Evolutionary conservation across 2,329 filamentous ascomycete species (phyloP).

Genomic region (Alternaria sp.): DNA sequence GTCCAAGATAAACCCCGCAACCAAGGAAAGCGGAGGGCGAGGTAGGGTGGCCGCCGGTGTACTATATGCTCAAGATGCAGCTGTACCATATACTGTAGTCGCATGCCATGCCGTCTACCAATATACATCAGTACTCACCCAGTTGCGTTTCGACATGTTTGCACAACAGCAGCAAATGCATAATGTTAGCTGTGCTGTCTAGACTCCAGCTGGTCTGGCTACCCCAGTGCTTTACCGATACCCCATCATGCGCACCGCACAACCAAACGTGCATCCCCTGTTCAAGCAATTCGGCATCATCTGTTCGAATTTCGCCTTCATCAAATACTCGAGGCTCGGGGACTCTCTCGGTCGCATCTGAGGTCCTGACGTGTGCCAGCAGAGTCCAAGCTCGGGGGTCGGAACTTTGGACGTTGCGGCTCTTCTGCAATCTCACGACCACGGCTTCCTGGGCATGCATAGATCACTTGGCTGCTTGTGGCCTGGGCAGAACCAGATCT

Average conservation of each 20-base stretch:
- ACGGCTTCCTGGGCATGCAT: background rate
- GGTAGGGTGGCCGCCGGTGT: slow-evolving; percentile 30
- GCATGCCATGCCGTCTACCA: slow-evolving; percentile 10
- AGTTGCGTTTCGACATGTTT: background rate
- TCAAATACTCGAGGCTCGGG: background rate
- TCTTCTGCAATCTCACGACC: background rate
- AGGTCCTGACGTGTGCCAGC: background rate
- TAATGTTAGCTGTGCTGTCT: background rate
- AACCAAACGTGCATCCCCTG: background rate
- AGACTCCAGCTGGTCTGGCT: background rate
- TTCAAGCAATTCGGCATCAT: background rate
- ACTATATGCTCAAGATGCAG: slow-evolving; percentile 10
- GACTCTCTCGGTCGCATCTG: background rate
- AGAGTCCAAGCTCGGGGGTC: background rate
- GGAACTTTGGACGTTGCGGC: background rate
- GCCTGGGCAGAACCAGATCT: background rate
- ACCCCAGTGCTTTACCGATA: background rate
- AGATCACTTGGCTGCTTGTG: background rate
- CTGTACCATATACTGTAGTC: slow-evolving; percentile 26
- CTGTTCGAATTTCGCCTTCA: background rate
- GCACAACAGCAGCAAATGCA: background rate
- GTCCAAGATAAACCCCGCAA: slow-evolving; percentile 84
- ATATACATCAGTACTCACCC: slow-evolving; percentile 6
- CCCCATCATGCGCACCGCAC: background rate
- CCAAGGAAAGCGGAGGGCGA: slow-evolving; percentile 77